Evolutionary conservation across 2,329 filamentous ascomycete species (phyloP).

Genomic region (Catunica adiposa): DNA sequence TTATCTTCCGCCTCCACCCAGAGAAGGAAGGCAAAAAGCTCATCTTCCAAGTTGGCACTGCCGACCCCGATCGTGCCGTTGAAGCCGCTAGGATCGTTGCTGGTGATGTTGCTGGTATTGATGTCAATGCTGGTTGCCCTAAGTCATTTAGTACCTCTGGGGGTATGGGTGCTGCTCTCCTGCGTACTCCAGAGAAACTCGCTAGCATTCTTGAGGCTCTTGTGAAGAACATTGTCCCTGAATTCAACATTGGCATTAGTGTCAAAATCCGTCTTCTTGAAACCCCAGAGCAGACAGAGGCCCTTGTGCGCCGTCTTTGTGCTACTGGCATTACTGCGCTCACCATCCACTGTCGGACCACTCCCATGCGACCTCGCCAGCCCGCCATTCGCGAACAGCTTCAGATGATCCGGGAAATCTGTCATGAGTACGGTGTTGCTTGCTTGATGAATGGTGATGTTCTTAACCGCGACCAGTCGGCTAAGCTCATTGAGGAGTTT

Average conservation of each 20-base stretch:
- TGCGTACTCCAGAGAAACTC: conserved; percentile 70
- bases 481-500: conserved; percentile 56
- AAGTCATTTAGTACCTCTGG: conserved; percentile 89
- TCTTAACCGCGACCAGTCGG: conserved; percentile 52
- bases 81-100: conserved; percentile 72
- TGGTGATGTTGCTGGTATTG: conserved; percentile 77
- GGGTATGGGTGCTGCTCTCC: conserved; percentile 87
- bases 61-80: conserved; percentile 67
- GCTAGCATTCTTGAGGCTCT: conserved; percentile 69
- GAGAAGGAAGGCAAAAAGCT: conserved; percentile 55
- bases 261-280: conserved; percentile 90
- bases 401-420: conserved; percentile 65
- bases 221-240: conserved; percentile 58
- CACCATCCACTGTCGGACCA: conserved; percentile 90
- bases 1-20: conserved; percentile 76
- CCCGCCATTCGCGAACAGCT: conserved; percentile 74
- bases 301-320: conserved; percentile 61
- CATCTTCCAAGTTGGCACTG: conserved; percentile 86
- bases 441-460: conserved; percentile 96
- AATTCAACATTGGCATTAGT: conserved; percentile 79
- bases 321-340: conserved; percentile 80
- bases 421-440: conserved; percentile 69
- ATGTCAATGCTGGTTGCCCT: conserved; percentile 95
- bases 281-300: conserved; percentile 56
- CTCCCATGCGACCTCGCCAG: conserved; percentile 85